Evolutionary conservation across 176 grass and related monocot species (phyloP).

Genomic region (Luzula sylvatica): DNA sequence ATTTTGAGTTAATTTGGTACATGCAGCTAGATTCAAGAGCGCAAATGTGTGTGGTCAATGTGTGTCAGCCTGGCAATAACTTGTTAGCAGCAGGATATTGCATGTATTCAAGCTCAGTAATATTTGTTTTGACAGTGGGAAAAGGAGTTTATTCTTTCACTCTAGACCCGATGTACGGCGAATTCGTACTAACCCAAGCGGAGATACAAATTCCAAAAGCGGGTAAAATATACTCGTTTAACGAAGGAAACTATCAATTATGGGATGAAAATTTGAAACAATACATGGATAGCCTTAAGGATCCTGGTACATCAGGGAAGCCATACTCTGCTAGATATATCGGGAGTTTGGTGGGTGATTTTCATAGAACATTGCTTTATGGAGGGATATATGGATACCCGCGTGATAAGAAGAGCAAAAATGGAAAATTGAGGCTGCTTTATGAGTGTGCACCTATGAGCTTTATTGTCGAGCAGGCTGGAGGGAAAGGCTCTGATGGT

Average conservation of each 20-base stretch:
- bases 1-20: too few species aligned
- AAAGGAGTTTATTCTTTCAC: conserved; percentile 91
- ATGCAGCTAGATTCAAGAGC: conserved; percentile 57
- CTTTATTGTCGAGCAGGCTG: conserved; percentile 97
- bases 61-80: conserved; percentile 96
- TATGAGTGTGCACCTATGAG: conserved; percentile 99
- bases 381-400: conserved; percentile 99
- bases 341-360: conserved; percentile 96
- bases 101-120: conserved; percentile 99
- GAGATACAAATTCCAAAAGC: conserved; percentile 72
- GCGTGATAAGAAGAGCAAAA: conserved; percentile 86
- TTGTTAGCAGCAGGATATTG: conserved; percentile 89
- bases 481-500: conserved; percentile 87
- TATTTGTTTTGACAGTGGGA: conserved; percentile 94
- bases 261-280: conserved; percentile 92
- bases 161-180: conserved; percentile 94
- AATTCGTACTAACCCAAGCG: conserved; percentile 97
- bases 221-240: conserved; percentile 91
- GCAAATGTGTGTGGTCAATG: conserved; percentile 86
- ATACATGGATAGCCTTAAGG: conserved; percentile 99
- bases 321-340: conserved; percentile 98
- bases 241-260: conserved; percentile 91
- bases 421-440: conserved; percentile 91
- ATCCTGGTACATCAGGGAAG: conserved; percentile 67
- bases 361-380: conserved; percentile 93